Base-by-base conservation (phyloP, 1,139 yeast genomes). In the Lodderomyces beijingensis region DNA sequence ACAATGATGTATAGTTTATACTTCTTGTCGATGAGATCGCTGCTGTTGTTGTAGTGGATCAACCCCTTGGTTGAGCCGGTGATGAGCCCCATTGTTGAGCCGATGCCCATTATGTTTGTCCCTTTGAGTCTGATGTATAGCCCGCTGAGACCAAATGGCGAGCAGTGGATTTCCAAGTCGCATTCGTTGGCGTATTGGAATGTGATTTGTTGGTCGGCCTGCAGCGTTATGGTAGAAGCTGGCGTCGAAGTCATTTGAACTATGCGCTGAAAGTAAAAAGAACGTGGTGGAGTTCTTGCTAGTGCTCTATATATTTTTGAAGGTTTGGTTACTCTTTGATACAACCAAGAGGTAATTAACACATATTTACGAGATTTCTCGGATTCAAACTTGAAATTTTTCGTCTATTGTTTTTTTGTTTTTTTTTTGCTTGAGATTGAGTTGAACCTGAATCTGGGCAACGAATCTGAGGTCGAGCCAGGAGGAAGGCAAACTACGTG, bases 111-210 rank as follows among this genome's bases (percentile, higher is more conserved):
- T 9, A 71, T 58, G 33, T 69, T 65, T 3, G 76, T 67, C 4
- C 73, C 77, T n/a, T 57, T 59, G n/a, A 73, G 57, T 40, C 70
- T 71, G 31, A 74, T 60, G 45, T 72, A 74, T 11, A 73, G 49
- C 8, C 79, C 79, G 27, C 74, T 64, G 25, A 74, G 58, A n/a
- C 79, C 80, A 49, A 74, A 74, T 2, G 79, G 79, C 3, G 78
- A 72, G 47, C 78, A 73, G 49, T 74, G 78, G 21, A 72, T 67
- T 46, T 74, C 79, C 25, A 74, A 50, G 30, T 70, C 77, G 42
- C 79, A 73, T 39, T 67, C 73, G 42, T 70, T 70, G 35, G 77
- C 73, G 42, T 61, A 70, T 33, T 65, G 64, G 47, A 70, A 72
- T 5, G 57, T 49, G 11, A 63, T 47, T 36, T 56, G 62, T 23